Conservation (phyloP, 2,329 filamentous ascomycete genomes). For the Fonsecaea multimorphosa region DNA sequence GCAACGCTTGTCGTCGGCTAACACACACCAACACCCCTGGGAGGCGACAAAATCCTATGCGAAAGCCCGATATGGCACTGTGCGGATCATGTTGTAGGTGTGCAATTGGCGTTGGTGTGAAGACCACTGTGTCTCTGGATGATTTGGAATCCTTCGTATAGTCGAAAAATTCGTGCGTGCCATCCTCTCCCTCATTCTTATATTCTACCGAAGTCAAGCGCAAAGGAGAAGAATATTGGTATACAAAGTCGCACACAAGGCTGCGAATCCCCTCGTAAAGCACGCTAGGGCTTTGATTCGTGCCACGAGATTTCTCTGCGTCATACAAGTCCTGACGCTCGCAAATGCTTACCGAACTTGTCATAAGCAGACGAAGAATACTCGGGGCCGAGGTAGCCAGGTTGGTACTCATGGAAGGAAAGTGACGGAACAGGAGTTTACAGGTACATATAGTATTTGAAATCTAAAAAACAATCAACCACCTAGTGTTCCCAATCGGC, state of each 20-base stretch:
- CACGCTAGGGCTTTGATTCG: no score
- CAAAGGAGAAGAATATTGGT: neutral
- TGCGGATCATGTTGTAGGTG: no score
- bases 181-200: neutral
- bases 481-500: slow-evolving; percentile 17
- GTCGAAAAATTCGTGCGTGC: no score
- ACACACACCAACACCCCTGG: neutral
- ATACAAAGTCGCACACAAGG: neutral
- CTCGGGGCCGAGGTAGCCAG: neutral
- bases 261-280: neutral
- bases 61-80: neutral
- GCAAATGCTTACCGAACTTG: neutral
- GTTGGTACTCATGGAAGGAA: neutral
- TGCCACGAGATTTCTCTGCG: neutral
- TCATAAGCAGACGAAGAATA: neutral
- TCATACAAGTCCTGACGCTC: neutral
- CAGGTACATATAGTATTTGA: no score
- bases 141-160: neutral
- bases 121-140: neutral
- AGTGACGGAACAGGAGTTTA: neutral
- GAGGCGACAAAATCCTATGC: neutral
- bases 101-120: neutral
- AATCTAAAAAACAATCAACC: slow-evolving; percentile 12
- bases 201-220: neutral
- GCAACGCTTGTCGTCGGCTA: neutral